phyloP scores from a whole-genome alignment of 345 rosid species.

The Firmiana major region DNA sequence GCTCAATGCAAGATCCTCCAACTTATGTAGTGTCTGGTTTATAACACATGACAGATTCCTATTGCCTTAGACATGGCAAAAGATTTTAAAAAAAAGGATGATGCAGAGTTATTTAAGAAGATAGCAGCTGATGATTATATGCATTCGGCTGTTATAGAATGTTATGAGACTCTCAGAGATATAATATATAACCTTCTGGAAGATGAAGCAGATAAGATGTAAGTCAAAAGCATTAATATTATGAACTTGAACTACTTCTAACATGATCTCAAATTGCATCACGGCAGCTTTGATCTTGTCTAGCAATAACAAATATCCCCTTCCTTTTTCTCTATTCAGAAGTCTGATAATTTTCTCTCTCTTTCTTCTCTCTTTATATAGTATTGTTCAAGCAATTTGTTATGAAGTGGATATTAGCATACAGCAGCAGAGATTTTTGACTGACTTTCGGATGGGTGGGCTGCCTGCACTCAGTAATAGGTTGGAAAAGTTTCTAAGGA shows the following conservation, averaged over 20 bases:
- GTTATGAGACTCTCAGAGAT: constrained; percentile 67
- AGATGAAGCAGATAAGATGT: constrained; percentile 67
- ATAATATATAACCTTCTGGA: constrained; percentile 60
- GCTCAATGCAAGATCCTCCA: constrained; percentile 10
- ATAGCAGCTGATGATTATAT: constrained; percentile 65
- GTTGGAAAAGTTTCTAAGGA: constrained; percentile 64
- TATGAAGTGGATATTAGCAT: constrained; percentile 48
- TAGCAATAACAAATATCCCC: background rate
- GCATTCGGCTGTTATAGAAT: constrained; percentile 76
- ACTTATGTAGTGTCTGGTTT: constrained; percentile 21
- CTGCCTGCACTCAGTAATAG: constrained; percentile 74
- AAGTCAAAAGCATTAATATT: constrained; percentile 22
- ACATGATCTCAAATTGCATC: background rate
- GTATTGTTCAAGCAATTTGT: constrained; percentile 58
- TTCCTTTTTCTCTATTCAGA: background rate
- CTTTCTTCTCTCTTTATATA: constrained; percentile 15
- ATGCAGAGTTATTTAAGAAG: constrained; percentile 69
- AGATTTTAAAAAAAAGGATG: constrained; percentile 79
- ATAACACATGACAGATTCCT: constrained; percentile 59
- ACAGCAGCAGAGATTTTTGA: constrained; percentile 44
- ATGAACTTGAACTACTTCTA: constrained; percentile 3
- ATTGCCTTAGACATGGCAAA: constrained; percentile 99
- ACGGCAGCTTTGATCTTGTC: background rate
- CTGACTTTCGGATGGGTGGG: constrained; percentile 59
- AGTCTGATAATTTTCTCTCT: background rate